phyloP scores from a whole-genome alignment of 2,329 filamentous ascomycete species.

The Xylariaceae sp. region DNA sequence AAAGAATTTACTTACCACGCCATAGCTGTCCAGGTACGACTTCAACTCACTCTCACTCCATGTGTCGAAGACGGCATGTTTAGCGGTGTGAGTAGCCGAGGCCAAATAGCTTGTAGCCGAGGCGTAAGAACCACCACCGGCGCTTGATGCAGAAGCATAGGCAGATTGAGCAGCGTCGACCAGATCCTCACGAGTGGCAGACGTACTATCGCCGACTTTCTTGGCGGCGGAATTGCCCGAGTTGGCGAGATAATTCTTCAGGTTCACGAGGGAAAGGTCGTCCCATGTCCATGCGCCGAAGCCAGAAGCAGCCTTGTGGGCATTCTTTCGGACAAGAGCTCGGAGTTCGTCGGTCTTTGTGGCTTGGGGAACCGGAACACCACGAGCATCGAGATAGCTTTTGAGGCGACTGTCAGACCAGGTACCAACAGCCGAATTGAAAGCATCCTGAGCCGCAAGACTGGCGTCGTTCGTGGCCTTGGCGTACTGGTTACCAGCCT shows the following conservation, averaged over 20 bases:
- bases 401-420: constrained; percentile 79
- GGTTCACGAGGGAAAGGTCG: constrained; percentile 67
- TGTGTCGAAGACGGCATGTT: constrained; percentile 63
- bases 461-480: constrained; percentile 68
- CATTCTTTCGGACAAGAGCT: constrained; percentile 68
- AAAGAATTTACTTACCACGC: constrained; percentile 45
- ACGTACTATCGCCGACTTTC: constrained; percentile 58
- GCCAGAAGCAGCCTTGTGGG: constrained; percentile 64
- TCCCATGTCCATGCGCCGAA: constrained; percentile 77
- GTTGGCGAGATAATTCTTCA: constrained; percentile 55
- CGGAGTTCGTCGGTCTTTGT: constrained; percentile 70
- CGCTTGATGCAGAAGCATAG: constrained; percentile 56
- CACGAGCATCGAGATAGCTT: constrained; percentile 72
- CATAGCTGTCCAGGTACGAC: constrained; percentile 75
- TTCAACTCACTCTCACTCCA: constrained; percentile 75
- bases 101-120: constrained; percentile 69
- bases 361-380: constrained; percentile 68
- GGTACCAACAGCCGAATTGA: constrained; percentile 55
- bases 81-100: constrained; percentile 60
- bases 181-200: constrained; percentile 69
- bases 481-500: constrained; percentile 71
- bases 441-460: constrained; percentile 61
- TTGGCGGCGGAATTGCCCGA: constrained; percentile 53
- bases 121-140: constrained; percentile 56
- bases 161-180: constrained; percentile 59